Percentiles rank a stretch among this genome's conserved stretches.
Evolutionary conservation across 768 basidiomycete genomes (phyloP).

Genomic region (Ramaria rubella): DNA sequence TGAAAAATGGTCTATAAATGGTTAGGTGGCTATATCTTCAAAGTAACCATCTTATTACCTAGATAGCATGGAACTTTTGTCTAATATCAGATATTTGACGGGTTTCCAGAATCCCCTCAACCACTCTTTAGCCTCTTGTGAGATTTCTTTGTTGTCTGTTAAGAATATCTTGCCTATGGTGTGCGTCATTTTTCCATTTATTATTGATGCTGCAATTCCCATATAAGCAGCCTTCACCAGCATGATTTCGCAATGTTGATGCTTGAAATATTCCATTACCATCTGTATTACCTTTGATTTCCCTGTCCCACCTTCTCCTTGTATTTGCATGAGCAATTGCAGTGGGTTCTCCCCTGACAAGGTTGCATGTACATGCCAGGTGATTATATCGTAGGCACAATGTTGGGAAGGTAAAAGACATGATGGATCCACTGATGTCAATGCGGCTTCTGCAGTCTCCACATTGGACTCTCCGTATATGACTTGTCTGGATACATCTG

Average conservation of each 20-base stretch:
- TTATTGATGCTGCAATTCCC: constrained; percentile 35
- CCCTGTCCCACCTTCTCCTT: too few relatives aligned
- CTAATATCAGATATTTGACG: constrained; percentile 28
- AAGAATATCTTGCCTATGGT: constrained; percentile 21
- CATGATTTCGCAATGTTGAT: neutral
- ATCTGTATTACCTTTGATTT: constrained; percentile 31
- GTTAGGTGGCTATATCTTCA: neutral
- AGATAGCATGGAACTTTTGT: constrained; percentile 37
- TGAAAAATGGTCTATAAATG: neutral
- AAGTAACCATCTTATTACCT: constrained; percentile 13
- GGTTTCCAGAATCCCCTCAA: constrained; percentile 15
- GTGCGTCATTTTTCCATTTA: constrained; percentile 33
- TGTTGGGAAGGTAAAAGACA: constrained; percentile 28
- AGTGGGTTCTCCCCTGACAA: constrained; percentile 14
- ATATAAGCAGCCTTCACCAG: constrained; percentile 35
- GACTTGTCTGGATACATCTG: neutral
- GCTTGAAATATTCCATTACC: constrained; percentile 29
- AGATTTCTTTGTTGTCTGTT: neutral
- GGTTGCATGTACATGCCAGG: constrained; percentile 21
- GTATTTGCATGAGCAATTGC: constrained; percentile 33
- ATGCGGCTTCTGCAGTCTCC: neutral
- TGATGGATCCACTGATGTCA: constrained; percentile 7
- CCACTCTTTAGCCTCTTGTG: constrained; percentile 10
- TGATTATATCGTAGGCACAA: constrained; percentile 33
- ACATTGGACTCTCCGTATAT: neutral